Conservation (phyloP, 2,329 filamentous ascomycete species). For the Lasiodiplodia citricola region DNA sequence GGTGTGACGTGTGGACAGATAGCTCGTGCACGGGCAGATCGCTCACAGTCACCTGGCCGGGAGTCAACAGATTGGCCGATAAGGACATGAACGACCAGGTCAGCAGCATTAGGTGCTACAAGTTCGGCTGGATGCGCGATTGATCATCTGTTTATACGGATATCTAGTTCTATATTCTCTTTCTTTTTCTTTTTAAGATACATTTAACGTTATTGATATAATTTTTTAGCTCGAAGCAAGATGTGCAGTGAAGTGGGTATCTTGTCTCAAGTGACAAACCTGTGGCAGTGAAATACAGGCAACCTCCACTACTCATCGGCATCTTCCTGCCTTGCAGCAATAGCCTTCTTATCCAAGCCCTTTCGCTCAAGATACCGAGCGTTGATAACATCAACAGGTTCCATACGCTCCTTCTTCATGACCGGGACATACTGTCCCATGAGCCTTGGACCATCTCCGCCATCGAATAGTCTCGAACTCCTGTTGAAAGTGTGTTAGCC, state of each 20-base stretch:
- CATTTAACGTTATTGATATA: not conserved
- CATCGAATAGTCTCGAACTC: slow-evolving; percentile 63
- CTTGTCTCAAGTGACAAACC: not conserved
- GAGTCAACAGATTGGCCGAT: not conserved
- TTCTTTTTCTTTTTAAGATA: not conserved
- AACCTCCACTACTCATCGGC: slow-evolving; percentile 16
- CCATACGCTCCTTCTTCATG: slow-evolving; percentile 61
- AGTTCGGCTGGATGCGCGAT: not conserved
- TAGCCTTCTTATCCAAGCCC: slow-evolving; percentile 40
- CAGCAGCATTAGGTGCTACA: slow-evolving; percentile 10
- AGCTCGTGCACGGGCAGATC: not conserved
- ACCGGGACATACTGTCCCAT: slow-evolving; percentile 64
- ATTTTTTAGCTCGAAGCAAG: no score
- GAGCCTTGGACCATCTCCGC: slow-evolving; percentile 59
- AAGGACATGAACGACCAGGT: slow-evolving; percentile 3
- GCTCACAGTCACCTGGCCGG: not conserved
- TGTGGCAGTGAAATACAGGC: not conserved
- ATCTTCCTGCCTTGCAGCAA: not conserved
- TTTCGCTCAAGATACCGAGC: slow-evolving; percentile 61
- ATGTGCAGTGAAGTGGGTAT: slow-evolving; percentile 1
- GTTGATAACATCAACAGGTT: slow-evolving; percentile 67
- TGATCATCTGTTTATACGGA: no score
- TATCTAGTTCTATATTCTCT: not conserved
- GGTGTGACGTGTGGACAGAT: not conserved
- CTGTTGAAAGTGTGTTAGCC: slow-evolving; percentile 24